Evolutionary conservation across 441 rosid species (phyloP), one percentile per base, ranked within the genome.

Genomic region (Bruguiera hainesii): DNA sequence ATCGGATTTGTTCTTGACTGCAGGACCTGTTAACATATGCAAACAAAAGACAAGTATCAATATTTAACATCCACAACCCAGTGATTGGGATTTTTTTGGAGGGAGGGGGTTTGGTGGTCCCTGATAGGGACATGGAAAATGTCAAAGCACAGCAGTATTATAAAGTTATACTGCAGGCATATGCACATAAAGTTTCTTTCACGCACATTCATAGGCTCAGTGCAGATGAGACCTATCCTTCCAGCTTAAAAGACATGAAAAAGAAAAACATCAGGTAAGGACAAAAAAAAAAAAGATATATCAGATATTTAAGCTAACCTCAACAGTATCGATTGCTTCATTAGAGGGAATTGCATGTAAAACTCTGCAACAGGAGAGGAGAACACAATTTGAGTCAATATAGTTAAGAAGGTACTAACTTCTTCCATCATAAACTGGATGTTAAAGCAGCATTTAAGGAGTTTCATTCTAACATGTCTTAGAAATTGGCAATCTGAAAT

Each of bases 281-380:
- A 16, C 51, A 8, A 19, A 23, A 16, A 18, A 26, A 26, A 25
- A 1, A 56, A 7, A 18, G 33, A 51, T 30, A 1, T 20, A 62
- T 15, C 8, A 67, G 51, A 53, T 23, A 33, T 21, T 35, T 63
- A 56, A 51, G 68, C 88, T 79, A 68, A 90, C 92, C 92, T 90
- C 97, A 48, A 90, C 95, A 26, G 86, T 87, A 73, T 85, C 89
- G 60, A 90, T 86, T 25, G 90, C 96, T 86, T 96, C 99, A 42
- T 85, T 89, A 33, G 98, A 81, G 56, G 99, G 97, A 77, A 96
- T 93, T 31, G 96, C 73, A 67, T 84, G 93, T 31, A 89, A 83
- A 60, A 91, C 98, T 79, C 99, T 96, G 93, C 78, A 77, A 73
- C 59, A 39, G 59, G 16, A 70, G 72, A 66, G 25, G 23, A 52